Evolutionary conservation across 139 green algal genomes (phyloP).

Genomic region (Chlorella vulgaris): DNA sequence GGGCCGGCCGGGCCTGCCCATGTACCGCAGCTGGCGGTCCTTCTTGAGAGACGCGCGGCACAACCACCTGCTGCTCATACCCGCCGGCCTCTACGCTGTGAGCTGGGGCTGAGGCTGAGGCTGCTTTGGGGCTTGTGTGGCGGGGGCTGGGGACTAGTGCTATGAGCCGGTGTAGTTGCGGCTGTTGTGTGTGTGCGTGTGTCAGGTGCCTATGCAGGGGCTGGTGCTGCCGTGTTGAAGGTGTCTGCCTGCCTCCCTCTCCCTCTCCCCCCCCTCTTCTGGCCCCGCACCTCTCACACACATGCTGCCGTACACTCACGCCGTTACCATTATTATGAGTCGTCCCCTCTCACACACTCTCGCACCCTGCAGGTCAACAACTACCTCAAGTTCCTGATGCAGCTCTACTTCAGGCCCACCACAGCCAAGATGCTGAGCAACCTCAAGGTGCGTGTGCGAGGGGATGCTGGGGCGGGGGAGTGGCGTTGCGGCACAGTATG

Average conservation of each 20-base stretch:
- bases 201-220: too few relatives aligned
- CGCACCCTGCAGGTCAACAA: slow-evolving; percentile 14
- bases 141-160: not conserved
- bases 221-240: too few relatives aligned
- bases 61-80: slow-evolving; percentile 88
- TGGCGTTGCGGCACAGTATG: not conserved
- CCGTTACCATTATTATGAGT: not conserved
- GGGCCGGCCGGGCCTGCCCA: slow-evolving; percentile 66
- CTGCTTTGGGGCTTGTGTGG: not conserved
- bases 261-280: too few relatives aligned
- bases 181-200: too few relatives aligned
- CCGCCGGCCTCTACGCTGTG: slow-evolving; percentile 89
- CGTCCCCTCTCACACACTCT: not conserved
- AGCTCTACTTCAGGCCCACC: slow-evolving; percentile 94
- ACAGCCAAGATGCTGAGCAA: slow-evolving; percentile 98
- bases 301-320: not conserved
- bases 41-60: slow-evolving; percentile 75
- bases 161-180: not conserved
- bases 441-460: slow-evolving; percentile 85
- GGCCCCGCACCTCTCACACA: not conserved
- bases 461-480: too few relatives aligned
- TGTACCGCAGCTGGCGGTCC: slow-evolving; percentile 63
- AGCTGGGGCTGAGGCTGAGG: slow-evolving; percentile 53
- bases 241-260: too few relatives aligned
- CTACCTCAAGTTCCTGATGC: slow-evolving; percentile 44